A percentile compares a stretch with the other conserved stretches of the same genome.
Conservation (phyloP, 2,329 filamentous ascomycete species). For the Hawksworthiomyces lignivorus region DNA sequence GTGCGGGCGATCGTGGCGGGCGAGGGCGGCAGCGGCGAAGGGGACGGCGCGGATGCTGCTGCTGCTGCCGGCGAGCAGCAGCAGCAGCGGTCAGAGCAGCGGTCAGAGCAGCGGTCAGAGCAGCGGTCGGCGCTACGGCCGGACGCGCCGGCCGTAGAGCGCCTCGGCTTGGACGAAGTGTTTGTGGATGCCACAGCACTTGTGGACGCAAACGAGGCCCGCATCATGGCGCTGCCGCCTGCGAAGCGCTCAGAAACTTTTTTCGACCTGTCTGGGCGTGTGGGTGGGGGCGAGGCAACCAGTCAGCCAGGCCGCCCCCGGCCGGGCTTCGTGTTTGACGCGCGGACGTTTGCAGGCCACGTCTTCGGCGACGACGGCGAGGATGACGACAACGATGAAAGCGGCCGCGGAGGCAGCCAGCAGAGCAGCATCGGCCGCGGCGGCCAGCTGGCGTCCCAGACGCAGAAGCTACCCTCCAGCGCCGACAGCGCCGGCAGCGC, state of each 20-base stretch:
- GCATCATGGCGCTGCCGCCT: slow-evolving; percentile 61
- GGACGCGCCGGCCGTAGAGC: slow-evolving; percentile 65
- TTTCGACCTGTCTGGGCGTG: slow-evolving; percentile 58
- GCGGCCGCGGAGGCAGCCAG: no score
- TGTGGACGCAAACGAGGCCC: slow-evolving; percentile 67
- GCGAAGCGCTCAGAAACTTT: slow-evolving; percentile 49
- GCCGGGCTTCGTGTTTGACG: slow-evolving; percentile 72
- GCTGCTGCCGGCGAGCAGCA: no score
- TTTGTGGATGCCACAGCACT: slow-evolving; percentile 81
- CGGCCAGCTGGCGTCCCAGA: no score
- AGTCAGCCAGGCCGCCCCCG: no score
- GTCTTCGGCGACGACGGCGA: slow-evolving; percentile 25
- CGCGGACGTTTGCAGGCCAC: slow-evolving; percentile 57
- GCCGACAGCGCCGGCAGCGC: slow-evolving; percentile 4
- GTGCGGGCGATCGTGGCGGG: slow-evolving; percentile 66
- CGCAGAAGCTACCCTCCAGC: no score
- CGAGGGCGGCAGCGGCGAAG: neutral
- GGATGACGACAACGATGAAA: no score
- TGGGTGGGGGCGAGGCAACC: slow-evolving; percentile 51
- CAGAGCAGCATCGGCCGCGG: no score
- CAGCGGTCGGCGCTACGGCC: no score
- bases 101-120: no score
- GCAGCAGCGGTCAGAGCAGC: no score
- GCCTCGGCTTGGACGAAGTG: slow-evolving; percentile 86
- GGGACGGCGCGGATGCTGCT: no score